Base-by-base conservation (phyloP, 768 basidiomycete species). In the Tricholoma bakamatsutake region DNA sequence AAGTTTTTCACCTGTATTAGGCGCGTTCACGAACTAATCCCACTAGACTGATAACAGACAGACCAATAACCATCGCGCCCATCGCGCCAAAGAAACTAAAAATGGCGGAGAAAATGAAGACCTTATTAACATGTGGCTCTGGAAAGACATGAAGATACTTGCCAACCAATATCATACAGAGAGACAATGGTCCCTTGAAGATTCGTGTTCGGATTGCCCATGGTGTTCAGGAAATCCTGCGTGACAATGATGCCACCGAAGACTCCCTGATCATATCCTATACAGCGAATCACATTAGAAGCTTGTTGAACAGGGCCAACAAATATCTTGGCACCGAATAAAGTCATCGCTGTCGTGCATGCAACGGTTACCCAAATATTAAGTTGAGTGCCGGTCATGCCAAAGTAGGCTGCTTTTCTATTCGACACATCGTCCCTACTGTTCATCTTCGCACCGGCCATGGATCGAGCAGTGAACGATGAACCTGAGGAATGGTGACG, bases 231-330 rank as follows among this genome's bases (percentile, higher is more conserved):
- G 60, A 80, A 79, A 58, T 73, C 65, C 24, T 69, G 69, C 5
- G 79, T 79, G 50, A 80, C 74, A 52, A 80, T 79, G 53, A 78
- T 78, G 0, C 77, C 77, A 21, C 79, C 79, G 58, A 78, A 80
- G 17, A 80, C 77, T n/a, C 77, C 79, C 54, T 79, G 79, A 62
- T 80, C 77, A 62, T 80, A 79, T 21, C 78, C 76, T 77, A 47
- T 15, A n/a, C 10, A 47, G 21, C 34, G 15, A 30, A 30, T 9
- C 28, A 31, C 17, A 17, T 48, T 5, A 48, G 28, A 48, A 30
- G n/a, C 17, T 48, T 28, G 15, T 48, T 5, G 7, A n/a, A 42
- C 7, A 13, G 27, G 35, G 24, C 10, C 24, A 13, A 45, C 18
- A 17, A 42, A 30, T 7, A 13, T 42, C 66, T 4, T 53, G 70